These are phyloP conservation scores for Piromyces sp. DNA, from an alignment of 192 early-diverging fungal genomes.

Conservation along the genomic window DNA sequence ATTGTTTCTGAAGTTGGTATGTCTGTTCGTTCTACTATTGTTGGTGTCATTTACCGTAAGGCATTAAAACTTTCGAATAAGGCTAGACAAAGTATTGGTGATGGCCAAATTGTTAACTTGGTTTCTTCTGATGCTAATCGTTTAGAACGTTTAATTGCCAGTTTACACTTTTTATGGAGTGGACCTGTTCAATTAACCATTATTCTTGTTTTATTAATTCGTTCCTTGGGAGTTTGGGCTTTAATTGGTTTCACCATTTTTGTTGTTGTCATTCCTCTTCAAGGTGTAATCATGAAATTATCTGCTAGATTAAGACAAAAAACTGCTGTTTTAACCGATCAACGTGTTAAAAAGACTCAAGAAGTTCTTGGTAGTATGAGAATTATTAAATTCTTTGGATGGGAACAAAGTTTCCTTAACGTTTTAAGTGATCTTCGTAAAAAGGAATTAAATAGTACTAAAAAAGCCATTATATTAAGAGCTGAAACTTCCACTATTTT, in stretches of 20 bases:
- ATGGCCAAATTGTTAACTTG: conserved; percentile 20
- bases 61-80: conserved; percentile 30
- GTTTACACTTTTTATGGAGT: conserved; percentile 1
- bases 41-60: conserved; percentile 37
- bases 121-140: conserved; percentile 9
- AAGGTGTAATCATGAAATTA: conserved; percentile 13
- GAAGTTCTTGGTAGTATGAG: conserved; percentile 54
- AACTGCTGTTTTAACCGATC: conserved; percentile 46
- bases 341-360: conserved; percentile 49
- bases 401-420: conserved; percentile 19
- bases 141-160: conserved; percentile 3
- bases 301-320: conserved; percentile 14
- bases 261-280: conserved; percentile 17
- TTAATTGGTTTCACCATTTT: conserved; percentile 25
- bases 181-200: background rate
- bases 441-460: conserved; percentile 2
- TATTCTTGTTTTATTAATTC: background rate
- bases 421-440: conserved; percentile 5
- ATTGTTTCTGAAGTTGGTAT: conserved; percentile 20
- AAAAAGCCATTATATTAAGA: background rate
- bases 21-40: conserved; percentile 19
- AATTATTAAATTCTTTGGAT: conserved; percentile 58
- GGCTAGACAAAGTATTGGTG: conserved; percentile 20
- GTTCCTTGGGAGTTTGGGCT: conserved; percentile 1
- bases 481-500: background rate